These are phyloP conservation scores for Candida sp. DNA, from an alignment of 1,139 yeast species.

Conservation along the genomic window DNA sequence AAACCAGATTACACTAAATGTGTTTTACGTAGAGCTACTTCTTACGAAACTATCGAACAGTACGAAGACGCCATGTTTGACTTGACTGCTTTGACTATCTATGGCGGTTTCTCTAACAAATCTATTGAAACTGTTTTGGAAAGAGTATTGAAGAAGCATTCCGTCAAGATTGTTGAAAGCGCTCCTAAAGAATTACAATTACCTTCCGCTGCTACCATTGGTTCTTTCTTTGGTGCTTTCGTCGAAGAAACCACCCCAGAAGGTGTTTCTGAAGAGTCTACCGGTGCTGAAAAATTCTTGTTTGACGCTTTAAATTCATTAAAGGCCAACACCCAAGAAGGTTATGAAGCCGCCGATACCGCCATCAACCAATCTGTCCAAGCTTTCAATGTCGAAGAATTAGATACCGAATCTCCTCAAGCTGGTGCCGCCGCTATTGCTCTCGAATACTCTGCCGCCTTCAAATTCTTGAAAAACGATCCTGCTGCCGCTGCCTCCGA, in stretches of 20 bases:
- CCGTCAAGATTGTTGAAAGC: conserved; percentile 63
- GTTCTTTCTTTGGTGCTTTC: conserved; percentile 85
- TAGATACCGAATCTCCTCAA: conserved; percentile 35
- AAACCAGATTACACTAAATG: conserved; percentile 93
- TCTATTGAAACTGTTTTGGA: conserved; percentile 81
- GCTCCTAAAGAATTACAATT: conserved; percentile 55
- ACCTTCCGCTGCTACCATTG: conserved; percentile 84
- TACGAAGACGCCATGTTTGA: conserved; percentile 89
- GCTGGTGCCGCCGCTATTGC: conserved; percentile 63
- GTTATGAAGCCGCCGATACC: conserved; percentile 73
- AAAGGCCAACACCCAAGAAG: conserved; percentile 60
- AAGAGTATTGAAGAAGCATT: conserved; percentile 77
- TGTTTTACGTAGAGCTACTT: conserved; percentile 72
- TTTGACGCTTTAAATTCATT: conserved; percentile 66
- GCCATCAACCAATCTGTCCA: conserved; percentile 66
- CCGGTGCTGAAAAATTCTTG: conserved; percentile 60
- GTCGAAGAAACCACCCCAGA: conserved; percentile 42
- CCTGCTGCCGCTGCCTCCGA: conserved; percentile 57
- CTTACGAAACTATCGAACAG: conserved; percentile 77
- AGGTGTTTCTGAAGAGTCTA: conserved; percentile 46
- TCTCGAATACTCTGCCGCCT: conserved; percentile 78
- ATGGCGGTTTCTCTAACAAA: conserved; percentile 76
- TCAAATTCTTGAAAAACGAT: conserved; percentile 79
- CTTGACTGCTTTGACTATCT: conserved; percentile 77
- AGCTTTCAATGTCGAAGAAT: conserved; percentile 40